phyloP scores from a whole-genome alignment of 805 yeast species.

The Monosporozyma servazzii region DNA sequence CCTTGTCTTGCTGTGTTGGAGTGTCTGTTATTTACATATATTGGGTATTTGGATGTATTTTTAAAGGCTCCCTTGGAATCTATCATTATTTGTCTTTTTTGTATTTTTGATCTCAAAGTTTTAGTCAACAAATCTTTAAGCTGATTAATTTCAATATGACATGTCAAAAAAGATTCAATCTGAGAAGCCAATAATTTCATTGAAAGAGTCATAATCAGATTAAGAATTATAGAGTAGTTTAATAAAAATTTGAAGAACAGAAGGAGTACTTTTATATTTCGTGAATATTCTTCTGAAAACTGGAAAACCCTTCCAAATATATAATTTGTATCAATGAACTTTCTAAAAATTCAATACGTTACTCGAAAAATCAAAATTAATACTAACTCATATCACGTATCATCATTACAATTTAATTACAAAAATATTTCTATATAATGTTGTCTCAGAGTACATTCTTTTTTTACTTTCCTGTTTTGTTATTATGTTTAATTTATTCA shows the following conservation, averaged over 20 bases:
- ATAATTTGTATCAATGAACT: too few species aligned
- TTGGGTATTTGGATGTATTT: neutral
- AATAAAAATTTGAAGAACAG: too few species aligned
- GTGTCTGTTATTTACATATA: neutral
- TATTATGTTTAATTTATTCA: neutral
- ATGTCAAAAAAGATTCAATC: neutral
- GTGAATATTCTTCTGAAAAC: too few species aligned
- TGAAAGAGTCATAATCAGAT: too few species aligned
- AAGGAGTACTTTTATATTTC: too few species aligned
- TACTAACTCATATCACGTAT: neutral
- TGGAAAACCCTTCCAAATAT: too few species aligned
- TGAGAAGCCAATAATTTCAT: too few species aligned
- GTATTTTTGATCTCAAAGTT: neutral
- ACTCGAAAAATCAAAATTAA: neutral
- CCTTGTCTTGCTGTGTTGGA: neutral
- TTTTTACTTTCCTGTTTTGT: neutral
- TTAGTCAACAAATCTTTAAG: neutral
- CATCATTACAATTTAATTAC: neutral
- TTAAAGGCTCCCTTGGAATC: neutral
- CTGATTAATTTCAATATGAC: neutral
- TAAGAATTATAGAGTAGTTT: too few species aligned
- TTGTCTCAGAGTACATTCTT: neutral
- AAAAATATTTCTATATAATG: neutral
- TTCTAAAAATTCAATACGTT: too few species aligned
- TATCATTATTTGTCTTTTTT: neutral